A percentile compares a stretch with the other conserved stretches of the same genome.
phyloP scores from a whole-genome alignment of 805 yeast genomes.

The Saccharomycopsis sp. region DNA sequence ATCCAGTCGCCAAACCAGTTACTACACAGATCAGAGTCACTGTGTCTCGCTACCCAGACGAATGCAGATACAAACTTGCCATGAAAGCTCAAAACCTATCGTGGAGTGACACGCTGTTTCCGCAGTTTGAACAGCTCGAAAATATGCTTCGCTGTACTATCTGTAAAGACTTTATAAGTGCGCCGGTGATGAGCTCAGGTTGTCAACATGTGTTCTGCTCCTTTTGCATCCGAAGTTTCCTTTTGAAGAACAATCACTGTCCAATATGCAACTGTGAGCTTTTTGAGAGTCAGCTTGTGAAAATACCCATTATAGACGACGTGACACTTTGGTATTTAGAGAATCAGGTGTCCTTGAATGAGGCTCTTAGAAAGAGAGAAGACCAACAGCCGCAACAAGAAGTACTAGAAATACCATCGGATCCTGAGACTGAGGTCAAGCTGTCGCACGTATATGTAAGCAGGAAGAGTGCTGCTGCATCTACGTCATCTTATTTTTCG shows the following conservation, averaged over 20 bases:
- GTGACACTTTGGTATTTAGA: conserved; percentile 4
- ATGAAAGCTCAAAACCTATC: neutral
- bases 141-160: conserved; percentile 6
- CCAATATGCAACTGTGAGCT: conserved; percentile 14
- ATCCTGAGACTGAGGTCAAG: neutral
- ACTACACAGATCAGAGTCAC: too few species aligned
- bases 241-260: conserved; percentile 5
- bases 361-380: neutral
- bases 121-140: conserved; percentile 5
- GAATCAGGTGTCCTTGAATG: neutral
- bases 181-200: conserved; percentile 9
- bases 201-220: conserved; percentile 17
- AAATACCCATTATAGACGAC: conserved; percentile 14
- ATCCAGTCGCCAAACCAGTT: neutral
- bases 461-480: neutral
- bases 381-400: neutral
- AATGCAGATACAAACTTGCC: neutral
- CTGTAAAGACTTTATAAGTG: conserved; percentile 11
- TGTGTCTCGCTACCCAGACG: too few species aligned
- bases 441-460: conserved; percentile 1
- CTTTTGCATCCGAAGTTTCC: conserved; percentile 13
- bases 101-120: conserved; percentile 4
- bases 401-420: conserved; percentile 1
- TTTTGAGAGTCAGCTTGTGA: conserved; percentile 11
- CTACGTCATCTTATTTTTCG: neutral